Evolutionary conservation across 1,139 yeast species (phyloP), one percentile per base, ranked within the genome.

Genomic region (Meyerozyma sp.): DNA sequence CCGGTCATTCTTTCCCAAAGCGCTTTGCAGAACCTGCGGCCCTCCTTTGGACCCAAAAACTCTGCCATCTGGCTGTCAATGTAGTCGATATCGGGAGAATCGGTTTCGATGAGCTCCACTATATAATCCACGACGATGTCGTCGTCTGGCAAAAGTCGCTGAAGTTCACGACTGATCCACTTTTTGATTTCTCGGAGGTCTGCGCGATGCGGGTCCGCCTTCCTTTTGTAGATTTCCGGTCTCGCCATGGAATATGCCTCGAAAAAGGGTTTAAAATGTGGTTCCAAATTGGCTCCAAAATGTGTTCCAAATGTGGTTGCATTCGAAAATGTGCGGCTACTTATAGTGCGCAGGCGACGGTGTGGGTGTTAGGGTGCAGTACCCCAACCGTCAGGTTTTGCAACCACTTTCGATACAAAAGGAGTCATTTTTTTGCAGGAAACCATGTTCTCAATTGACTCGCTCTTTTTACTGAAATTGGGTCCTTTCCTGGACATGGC

Each of bases 81-180:
- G 3, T 37, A 42, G 8, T 32, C 20, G 4, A 49, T 42, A 20
- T 44, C 47, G 1, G 54, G 53, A 11, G 39, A 7, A 16, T 37
- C 49, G 10, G 42, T 40, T 7, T 43, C 36, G 10, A 51, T 34
- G 20, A 51, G 44, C 41, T 51, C 54, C 26, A 39, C 40, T 10
- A 47, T 28, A 29, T 48, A 47, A 32, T 47, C 54, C 25, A 44
- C 44, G 11, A 48, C 51, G n/a, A 51, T 47, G 21, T 51, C 54
- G 32, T 51, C 53, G 23, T 51, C 54, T 10, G 53, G 54, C 11
- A 51, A 44, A 13, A 46, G 46, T 18, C 46, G 41, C 14, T 40
- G 44, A 20, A 51, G 40, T 5, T 43, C 39, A 11, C 40, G 42
- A 3, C 35, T 35, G 6, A 49, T 36, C 54, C 54, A 51, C 8